Evolutionary conservation across 2,329 filamentous ascomycete species (phyloP), one percentile per base, ranked within the genome.

Genomic region (Claviceps quebecensis): DNA sequence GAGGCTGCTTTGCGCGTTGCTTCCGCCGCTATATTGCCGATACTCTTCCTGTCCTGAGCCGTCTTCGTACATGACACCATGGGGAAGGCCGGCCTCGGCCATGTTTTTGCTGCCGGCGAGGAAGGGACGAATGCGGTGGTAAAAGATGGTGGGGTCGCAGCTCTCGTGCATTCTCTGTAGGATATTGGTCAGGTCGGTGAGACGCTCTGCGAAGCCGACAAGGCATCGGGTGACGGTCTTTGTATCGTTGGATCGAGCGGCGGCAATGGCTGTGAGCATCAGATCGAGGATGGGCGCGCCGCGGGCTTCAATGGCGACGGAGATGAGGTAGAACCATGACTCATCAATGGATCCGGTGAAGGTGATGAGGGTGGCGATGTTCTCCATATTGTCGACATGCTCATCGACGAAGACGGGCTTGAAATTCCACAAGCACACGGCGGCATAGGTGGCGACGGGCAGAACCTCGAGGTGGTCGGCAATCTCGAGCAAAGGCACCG

Each of bases 251-350:
- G 76, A 70, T 48, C 88, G 80, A 22, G 84, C 90, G 38, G 90
- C 90, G 49, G 79, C 74, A 52, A 98, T 90, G 46, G 93, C 93
- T 41, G 82, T 77, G 43, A 98, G 74, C 87, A 96, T 95, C 53
- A 95, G 71, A 0, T 89, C 83, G 50, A 98, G 83, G 53, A 90
- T 86, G 3, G 89, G 86, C 0, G 84, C 93, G 26, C 88, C 91
- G 52, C 88, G 84, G 51, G 90, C 89, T 69, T 98, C 93, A 56
- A 98, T 96, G 55, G 91, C 93, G 3, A 96, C 87, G 0, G 89
- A 96, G 49, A 97, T 81, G 13, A 98, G 76, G 65, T 97, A 98
- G 65, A 98, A 98, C 93, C 93, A 98, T 56, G 93, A 95, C 70
- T 98, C 93, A 64, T 98, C 93, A 51, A 95, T 74, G 7, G 89